Base-by-base conservation (phyloP, 2,329 filamentous ascomycete genomes). In the Talaromyces atroroseus region DNA sequence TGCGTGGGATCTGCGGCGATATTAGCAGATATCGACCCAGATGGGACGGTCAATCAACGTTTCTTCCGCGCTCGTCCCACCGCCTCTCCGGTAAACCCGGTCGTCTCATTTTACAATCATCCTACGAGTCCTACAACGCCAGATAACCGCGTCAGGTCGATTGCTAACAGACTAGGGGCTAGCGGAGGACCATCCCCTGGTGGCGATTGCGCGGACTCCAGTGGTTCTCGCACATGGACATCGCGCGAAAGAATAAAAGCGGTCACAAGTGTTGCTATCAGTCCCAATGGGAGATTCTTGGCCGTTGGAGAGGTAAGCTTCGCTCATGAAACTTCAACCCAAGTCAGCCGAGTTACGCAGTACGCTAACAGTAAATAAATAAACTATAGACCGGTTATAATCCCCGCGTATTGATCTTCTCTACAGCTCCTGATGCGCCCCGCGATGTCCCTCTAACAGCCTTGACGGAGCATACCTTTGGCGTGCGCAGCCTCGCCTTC, bases 1-100 rank as follows among this genome's bases (percentile, higher is more conserved):
- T 92, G 91, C 61, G 92, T 94, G 8, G 94, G 94, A 55, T 94
- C 91, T 10, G 90, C 92, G 45, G 92, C 90, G n/a, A 90, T 99
- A 0, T 83, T 97, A 18, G 90, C 92, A 7, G 86, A 89, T 63
- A 79, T 96, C 52, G 83, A 90, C 61, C 82, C 85, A 52, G 79
- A 88, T 32, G 67, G 80, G 60, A 72, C 77, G 58, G 73, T 86
- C 66, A 82, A 81, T 1, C 92, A 97, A 70, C 87, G 90, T 58
- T 97, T 97, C 77, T 97, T 90, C 76, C 85, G 91, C 67, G 94
- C 92, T 42, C 84, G 89, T 32, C 91, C 92, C 11, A 80, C 80
- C 10, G 78, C 79, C 11, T 84, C 85, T 21, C 88, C 90, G 5
- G 71, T 88, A 42, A 88, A 91, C 59, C 74, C 79, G 12, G 76